Conservation (phyloP, 129 eudicot genomes). For the Lonicera japonica region DNA sequence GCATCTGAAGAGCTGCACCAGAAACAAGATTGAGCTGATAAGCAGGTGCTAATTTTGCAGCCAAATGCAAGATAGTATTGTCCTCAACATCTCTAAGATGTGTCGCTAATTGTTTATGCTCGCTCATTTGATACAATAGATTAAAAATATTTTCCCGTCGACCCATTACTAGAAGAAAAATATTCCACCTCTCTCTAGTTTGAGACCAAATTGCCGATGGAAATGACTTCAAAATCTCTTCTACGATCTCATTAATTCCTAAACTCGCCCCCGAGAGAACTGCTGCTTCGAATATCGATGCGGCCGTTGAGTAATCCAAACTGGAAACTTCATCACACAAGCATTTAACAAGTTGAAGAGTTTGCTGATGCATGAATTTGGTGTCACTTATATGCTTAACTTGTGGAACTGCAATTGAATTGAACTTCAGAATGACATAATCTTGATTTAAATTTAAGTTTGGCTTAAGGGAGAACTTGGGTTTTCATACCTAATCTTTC, state of each 20-base stretch:
- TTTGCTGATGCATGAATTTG: conserved; percentile 8
- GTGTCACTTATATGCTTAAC: conserved; percentile 1
- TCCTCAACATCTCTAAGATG: background rate
- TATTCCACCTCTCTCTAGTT: background rate
- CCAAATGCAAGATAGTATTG: conserved; percentile 9
- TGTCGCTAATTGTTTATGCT: background rate
- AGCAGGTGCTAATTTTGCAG: conserved; percentile 1
- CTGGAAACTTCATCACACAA: background rate
- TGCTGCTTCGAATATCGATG: background rate
- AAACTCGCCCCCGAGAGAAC: conserved; percentile 1
- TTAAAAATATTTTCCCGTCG: conserved; percentile 19
- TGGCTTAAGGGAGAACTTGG: background rate
- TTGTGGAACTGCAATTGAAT: conserved; percentile 7
- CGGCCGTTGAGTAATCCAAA: background rate
- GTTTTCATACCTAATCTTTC: background rate
- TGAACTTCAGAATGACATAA: background rate
- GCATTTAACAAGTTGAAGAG: conserved; percentile 12
- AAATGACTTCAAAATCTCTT: conserved; percentile 16
- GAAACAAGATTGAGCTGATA: conserved; percentile 6
- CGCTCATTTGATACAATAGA: conserved; percentile 11
- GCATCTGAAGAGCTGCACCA: conserved; percentile 15
- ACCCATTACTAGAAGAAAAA: conserved; percentile 12
- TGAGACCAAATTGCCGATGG: conserved; percentile 11
- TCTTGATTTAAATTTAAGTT: background rate
- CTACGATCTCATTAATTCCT: conserved; percentile 18